phyloP scores from a whole-genome alignment of 2,329 filamentous ascomycete species.

The Epichloe sylvatica region DNA sequence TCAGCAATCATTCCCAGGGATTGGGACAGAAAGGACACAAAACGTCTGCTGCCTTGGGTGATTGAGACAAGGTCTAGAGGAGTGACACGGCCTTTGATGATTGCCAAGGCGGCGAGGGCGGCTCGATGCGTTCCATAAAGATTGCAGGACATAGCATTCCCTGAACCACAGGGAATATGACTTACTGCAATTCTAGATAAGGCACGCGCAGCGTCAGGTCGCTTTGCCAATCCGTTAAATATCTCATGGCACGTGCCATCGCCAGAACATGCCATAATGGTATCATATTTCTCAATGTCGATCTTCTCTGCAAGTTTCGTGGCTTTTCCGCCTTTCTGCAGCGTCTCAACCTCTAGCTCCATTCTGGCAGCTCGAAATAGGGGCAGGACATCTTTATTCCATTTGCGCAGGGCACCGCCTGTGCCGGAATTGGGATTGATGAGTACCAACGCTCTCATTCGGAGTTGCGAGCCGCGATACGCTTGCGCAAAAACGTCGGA shows the following conservation, averaged over 20 bases:
- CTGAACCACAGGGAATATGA: conserved; percentile 82
- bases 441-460: conserved; percentile 72
- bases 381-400: conserved; percentile 62
- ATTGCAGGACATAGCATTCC: conserved; percentile 88
- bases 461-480: conserved; percentile 53
- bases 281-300: conserved; percentile 69
- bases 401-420: conserved; percentile 59
- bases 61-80: conserved; percentile 77
- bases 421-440: conserved; percentile 87
- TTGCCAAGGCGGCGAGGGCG: conserved; percentile 62
- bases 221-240: conserved; percentile 78
- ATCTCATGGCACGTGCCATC: conserved; percentile 88
- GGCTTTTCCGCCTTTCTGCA: conserved; percentile 62
- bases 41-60: conserved; percentile 63
- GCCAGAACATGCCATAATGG: conserved; percentile 77
- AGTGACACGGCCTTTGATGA: conserved; percentile 78
- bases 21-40: conserved; percentile 82
- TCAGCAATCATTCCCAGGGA: conserved; percentile 83
- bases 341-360: conserved; percentile 57
- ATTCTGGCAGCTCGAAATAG: conserved; percentile 73
- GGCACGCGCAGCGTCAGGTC: conserved; percentile 59
- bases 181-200: conserved; percentile 66
- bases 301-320: conserved; percentile 60
- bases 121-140: conserved; percentile 67
- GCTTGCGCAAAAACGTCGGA: conserved; percentile 51